Base-by-base conservation (phyloP, 371 early-diverging fungal genomes). In the Nosema granulosis region DNA sequence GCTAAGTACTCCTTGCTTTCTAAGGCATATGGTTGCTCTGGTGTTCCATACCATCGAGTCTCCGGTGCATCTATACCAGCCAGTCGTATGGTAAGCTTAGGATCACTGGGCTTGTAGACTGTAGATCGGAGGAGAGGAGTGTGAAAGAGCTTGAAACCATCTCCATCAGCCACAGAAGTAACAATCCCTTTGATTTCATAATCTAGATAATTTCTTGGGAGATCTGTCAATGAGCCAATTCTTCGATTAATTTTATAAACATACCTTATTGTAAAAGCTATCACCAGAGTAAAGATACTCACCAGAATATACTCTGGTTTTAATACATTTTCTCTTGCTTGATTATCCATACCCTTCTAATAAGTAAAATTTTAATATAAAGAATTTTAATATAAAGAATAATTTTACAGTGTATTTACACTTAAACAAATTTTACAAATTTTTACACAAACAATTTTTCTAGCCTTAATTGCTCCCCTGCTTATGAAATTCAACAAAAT, bases 41-140 rank as follows among this genome's bases (percentile, higher is more conserved):
- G 88, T 87, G 87, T 88, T 3, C 89, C 89, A 82, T 90, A 91
- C 79, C 88, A 88, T 32, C 88, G 87, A 9, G 83, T 86, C 84
- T 91, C 91, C 0, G 91, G 91, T 0, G 91, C 90, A 84, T 91
- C 91, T 0, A 91, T 88, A 22, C 90, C 90, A 20, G 90, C 90
- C 18, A 91, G 71, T 34, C 91, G 88, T 20, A 90, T 84, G 20
- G 86, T 84, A 4, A 90, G 84, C 6, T 89, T 89, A 68, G 88
- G 85, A 20, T 88, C 83, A 76, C 84, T 85, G 1, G 18, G 4
- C 9, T 24, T 34, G 11, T n/a, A 22, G 1, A 26, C 31, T 1
- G 0, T 38, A 69, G 24, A 29, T 54, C 71, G 43, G 12, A 80
- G 57, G 0, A 43, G 31, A 13, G 80, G 76, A 0, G 34, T 62